Evolutionary conservation across 441 rosid species (phyloP), one percentile per base, ranked within the genome.

Genomic region (Kokia cookei): DNA sequence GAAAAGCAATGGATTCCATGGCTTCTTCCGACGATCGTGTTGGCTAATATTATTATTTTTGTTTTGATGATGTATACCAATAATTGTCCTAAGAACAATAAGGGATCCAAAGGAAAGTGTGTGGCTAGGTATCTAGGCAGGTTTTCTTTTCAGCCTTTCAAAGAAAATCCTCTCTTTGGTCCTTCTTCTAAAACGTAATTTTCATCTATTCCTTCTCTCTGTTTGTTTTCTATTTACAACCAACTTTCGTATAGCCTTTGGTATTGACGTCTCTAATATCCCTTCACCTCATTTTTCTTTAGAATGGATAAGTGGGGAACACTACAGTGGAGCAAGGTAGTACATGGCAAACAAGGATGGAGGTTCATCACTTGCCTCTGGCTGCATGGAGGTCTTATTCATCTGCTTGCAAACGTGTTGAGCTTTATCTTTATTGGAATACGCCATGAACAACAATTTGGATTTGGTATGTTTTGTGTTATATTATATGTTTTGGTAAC

Each of bases 131-230:
- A 89, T 75, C 91, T 92, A 1, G 87, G 96, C 3, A 85, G 96
- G 72, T 60, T 96, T 55, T 89, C 98, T 7, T 96, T 96, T 73
- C 86, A 93, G 84, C 98, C 99, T 53, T 81, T 88, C 73, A 84
- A 68, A 70, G 96, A 91, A 79, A 96, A 93, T 73, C 99, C 99
- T 84, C 87, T 94, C 35, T 87, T 96, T 75, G 99, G 98, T 48
- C 98, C 98, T 2, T 93, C 98, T 75, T 86, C 97, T 81, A 64
- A 82, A 14, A 83, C 98, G 98, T 96, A 81, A 84, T 97, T 78
- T 59, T 2, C 71, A 58, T 13, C 45, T 48, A 26, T 17, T 26
- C n/a, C 19, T 5, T 62, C 11, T 59, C 71, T 32, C 7, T 7
- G 4, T 42, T 29, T 37, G 11, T 1, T 1, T 14, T 27, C 1